phyloP scores from a whole-genome alignment of 169 alveolate genomes.

The Blepharisma undulans region DNA sequence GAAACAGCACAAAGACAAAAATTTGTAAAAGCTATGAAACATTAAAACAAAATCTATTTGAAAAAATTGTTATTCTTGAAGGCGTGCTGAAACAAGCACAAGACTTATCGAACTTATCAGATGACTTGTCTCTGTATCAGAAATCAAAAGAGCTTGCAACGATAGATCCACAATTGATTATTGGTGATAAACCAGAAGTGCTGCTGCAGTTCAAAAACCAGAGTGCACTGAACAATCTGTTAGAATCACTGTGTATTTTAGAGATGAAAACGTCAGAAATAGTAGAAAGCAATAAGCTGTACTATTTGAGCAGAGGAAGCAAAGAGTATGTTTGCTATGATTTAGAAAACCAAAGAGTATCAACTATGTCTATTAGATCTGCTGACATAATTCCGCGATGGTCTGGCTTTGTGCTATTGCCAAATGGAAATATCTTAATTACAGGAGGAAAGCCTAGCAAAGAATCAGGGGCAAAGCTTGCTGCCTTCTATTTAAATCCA shows the following conservation, averaged over 20 bases:
- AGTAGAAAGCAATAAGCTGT: neutral
- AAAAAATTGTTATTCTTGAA: neutral
- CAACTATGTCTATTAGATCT: neutral
- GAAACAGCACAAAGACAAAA: neutral
- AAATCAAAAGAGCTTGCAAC: neutral
- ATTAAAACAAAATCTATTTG: neutral
- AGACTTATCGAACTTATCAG: neutral
- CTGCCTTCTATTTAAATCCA: conserved; percentile 3
- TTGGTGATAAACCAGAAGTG: neutral
- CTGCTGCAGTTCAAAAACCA: neutral
- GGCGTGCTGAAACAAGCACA: neutral
- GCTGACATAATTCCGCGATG: conserved; percentile 15
- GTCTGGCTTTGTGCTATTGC: neutral
- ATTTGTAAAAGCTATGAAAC: neutral
- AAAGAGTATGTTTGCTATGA: neutral
- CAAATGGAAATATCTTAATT: conserved; percentile 18
- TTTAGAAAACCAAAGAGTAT: neutral
- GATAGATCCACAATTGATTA: neutral
- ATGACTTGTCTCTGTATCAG: neutral
- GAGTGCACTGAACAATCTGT: neutral
- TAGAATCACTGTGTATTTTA: neutral
- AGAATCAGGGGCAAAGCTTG: conserved; percentile 20
- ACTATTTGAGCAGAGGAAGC: conserved; percentile 32
- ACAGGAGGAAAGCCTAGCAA: conserved; percentile 36
- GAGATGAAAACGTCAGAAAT: neutral